Percentiles rank a stretch among this genome's conserved stretches.
Evolutionary conservation across 164 flowering plant genomes (phyloP).

Genomic region (Vitis vinifera): ASM3070453v1 NC_081822.1:4711501-4712000

Average conservation of each 20-base stretch:
- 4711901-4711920: slow-evolving; percentile 17
- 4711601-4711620: slow-evolving; percentile 53
- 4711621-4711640: slow-evolving; percentile 77
- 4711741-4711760: slow-evolving; percentile 64
- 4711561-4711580: slow-evolving; percentile 27
- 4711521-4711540: slow-evolving; percentile 84
- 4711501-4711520: slow-evolving; percentile 78
- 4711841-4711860: slow-evolving; percentile 9
- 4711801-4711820: slow-evolving; percentile 46
- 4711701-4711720: slow-evolving; percentile 88
- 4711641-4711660: slow-evolving; percentile 49
- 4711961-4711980: slow-evolving; percentile 81
- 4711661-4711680: slow-evolving; percentile 20
- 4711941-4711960: slow-evolving; percentile 78
- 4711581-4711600: slow-evolving; percentile 27
- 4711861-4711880: not conserved
- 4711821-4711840: slow-evolving; percentile 87
- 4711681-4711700: slow-evolving; percentile 48
- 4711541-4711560: slow-evolving; percentile 73
- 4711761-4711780: slow-evolving; percentile 80
- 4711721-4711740: slow-evolving; percentile 45
- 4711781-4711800: slow-evolving; percentile 67
- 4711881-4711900: not conserved
- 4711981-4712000: slow-evolving; percentile 61
- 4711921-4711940: slow-evolving; percentile 85